Conservation (phyloP, 306 rosid genomes). For the Amphicarpaea edgeworthii region DNA sequence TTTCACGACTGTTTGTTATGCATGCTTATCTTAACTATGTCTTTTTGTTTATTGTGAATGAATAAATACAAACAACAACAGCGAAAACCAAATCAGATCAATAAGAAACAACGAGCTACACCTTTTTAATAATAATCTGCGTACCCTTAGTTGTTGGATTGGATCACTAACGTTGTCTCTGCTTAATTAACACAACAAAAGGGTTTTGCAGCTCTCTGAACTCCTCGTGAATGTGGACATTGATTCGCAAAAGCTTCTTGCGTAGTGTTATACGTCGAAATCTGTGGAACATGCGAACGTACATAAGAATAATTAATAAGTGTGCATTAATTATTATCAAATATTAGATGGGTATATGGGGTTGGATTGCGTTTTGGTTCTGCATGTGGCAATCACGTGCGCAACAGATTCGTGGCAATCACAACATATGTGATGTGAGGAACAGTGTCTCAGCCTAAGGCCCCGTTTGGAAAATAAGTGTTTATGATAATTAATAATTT, state of each 20-base stretch:
- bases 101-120: neutral
- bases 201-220: neutral
- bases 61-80: neutral
- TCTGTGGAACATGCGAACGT: neutral
- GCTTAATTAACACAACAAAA: neutral
- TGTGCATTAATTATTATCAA: too few species aligned
- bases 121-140: neutral
- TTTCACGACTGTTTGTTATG: too few species aligned
- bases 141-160: neutral
- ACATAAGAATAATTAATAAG: neutral
- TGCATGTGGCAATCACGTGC: neutral
- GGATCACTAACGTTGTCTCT: neutral
- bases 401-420: neutral
- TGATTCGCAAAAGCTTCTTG: neutral
- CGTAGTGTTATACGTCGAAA: neutral
- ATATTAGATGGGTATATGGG: neutral
- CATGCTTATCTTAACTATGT: neutral
- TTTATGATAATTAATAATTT: too few species aligned
- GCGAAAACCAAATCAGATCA: constrained; percentile 10
- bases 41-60: neutral
- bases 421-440: neutral
- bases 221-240: neutral
- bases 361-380: neutral
- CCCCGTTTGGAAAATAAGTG: too few species aligned
- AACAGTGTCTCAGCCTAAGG: too few species aligned